These are phyloP conservation scores for Vigna angularis DNA, from an alignment of 306 rosid species.

Conservation along the genomic window DNA sequence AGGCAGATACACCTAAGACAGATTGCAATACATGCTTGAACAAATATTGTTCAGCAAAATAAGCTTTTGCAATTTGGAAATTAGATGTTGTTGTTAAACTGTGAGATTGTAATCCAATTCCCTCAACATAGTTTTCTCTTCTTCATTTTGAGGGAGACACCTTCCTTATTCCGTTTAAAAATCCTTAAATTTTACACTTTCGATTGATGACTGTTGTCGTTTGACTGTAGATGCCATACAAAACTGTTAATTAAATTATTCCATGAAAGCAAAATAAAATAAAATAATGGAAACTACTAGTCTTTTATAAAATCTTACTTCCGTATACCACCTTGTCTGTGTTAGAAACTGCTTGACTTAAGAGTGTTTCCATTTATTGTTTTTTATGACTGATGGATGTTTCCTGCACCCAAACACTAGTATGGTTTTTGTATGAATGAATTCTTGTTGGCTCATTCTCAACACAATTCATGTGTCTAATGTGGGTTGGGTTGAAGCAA, in stretches of 20 bases:
- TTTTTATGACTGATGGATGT: background rate
- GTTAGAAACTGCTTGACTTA: constrained; percentile 2
- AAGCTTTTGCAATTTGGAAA: constrained; percentile 4
- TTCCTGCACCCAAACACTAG: too few relatives aligned
- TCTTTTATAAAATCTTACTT: constrained; percentile 13
- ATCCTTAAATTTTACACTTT: background rate
- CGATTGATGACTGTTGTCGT: background rate
- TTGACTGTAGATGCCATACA: background rate
- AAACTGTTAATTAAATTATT: background rate
- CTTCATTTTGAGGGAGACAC: background rate
- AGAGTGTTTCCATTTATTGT: background rate
- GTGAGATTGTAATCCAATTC: constrained; percentile 5
- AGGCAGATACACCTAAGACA: background rate
- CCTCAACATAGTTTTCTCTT: background rate
- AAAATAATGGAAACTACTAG: background rate
- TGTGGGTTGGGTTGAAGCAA: constrained; percentile 2
- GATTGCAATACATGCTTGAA: constrained; percentile 3
- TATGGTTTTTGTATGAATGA: too few relatives aligned
- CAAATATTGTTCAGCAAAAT: constrained; percentile 6
- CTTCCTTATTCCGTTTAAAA: constrained; percentile 20
- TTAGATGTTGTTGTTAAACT: constrained; percentile 11
- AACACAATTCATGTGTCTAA: too few relatives aligned
- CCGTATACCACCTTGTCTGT: background rate
- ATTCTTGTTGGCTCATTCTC: too few relatives aligned
- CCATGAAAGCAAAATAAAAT: background rate